Evolutionary conservation across 345 rosid species (phyloP), one percentile per base, ranked within the genome.

Genomic region (Citrus cavaleriei): DNA sequence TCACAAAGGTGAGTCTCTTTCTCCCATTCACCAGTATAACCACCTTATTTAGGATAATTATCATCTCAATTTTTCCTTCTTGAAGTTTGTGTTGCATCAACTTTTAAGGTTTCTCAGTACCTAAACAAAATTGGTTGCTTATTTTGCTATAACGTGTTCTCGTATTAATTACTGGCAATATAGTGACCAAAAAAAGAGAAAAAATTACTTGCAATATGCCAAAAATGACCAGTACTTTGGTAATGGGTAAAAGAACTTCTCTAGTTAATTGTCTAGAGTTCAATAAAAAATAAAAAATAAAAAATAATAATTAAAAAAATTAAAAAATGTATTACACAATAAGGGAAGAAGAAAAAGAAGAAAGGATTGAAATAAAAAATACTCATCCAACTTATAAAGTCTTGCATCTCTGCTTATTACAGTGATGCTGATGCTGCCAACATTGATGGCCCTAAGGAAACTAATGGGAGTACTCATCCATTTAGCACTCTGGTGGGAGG

Each of bases 371-470:
- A 32, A 21, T 21, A 21, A 65, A 65, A 65, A 34, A 65, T 16
- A 3, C 40, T 51, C 32, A 12, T 5, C 35, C 35, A 25, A 42
- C 72, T 24, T 69, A 69, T 28, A 42, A 69, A 42, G 51, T 42
- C 54, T 75, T 51, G 13, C 9, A 6, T 54, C 61, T 84, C 55
- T 70, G 30, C 62, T 10, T 35, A 19, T 73, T 65, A 70, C 58
- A 83, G 86, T 75, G 79, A 65, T 77, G 49, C 62, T 72, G 74
- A 5, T 73, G 81, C 62, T 80, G 35, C 30, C 68, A 72, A 73
- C 35, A 78, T 55, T 64, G 81, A 73, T 74, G 79, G 70, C 58
- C 65, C 22, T 9, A 73, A n/a, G 71, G 81, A 77, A 62, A 73
- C 54, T 19, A 78, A 77, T 27, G 80, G 80, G 38, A 61, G 21